phyloP scores from a whole-genome alignment of 2,329 filamentous ascomycete species.

The Botrytis hyacinthi region DNA sequence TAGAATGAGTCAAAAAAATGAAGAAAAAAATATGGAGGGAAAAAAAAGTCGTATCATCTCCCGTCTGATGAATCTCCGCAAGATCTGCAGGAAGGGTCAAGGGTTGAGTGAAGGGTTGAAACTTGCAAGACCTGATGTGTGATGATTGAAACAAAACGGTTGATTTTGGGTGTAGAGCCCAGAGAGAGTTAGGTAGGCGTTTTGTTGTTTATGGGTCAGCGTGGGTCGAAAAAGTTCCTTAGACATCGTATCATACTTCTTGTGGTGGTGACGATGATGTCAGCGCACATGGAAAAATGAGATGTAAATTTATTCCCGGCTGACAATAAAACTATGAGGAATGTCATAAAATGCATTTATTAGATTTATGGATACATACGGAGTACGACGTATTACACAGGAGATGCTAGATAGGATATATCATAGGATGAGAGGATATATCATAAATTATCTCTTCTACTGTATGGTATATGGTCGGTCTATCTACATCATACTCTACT shows the following conservation, averaged over 20 bases:
- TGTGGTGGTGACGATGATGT: not conserved
- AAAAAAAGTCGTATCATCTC: not conserved
- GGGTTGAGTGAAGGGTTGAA: not conserved
- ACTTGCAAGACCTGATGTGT: not conserved
- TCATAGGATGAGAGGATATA: too few species aligned
- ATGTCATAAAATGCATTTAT: too few species aligned
- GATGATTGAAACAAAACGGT: not conserved
- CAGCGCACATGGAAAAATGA: not conserved
- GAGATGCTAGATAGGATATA: too few species aligned
- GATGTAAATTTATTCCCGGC: not conserved
- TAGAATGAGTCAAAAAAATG: not conserved
- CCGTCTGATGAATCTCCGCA: not conserved
- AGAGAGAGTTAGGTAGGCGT: too few species aligned
- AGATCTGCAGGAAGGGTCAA: constrained; percentile 5
- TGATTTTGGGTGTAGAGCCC: not conserved
- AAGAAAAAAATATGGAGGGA: not conserved
- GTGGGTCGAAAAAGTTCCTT: not conserved
- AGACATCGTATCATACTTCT: not conserved
- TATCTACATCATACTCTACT: too few species aligned
- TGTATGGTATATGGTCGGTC: too few species aligned
- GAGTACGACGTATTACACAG: too few species aligned
- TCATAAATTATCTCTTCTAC: not conserved
- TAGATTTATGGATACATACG: too few species aligned
- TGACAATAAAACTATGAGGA: too few species aligned
- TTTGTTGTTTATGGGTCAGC: not conserved